Percentiles rank a stretch among this genome's conserved stretches.
Conservation (phyloP, 2,329 filamentous ascomycete species). For the Penicillium sp. region DNA sequence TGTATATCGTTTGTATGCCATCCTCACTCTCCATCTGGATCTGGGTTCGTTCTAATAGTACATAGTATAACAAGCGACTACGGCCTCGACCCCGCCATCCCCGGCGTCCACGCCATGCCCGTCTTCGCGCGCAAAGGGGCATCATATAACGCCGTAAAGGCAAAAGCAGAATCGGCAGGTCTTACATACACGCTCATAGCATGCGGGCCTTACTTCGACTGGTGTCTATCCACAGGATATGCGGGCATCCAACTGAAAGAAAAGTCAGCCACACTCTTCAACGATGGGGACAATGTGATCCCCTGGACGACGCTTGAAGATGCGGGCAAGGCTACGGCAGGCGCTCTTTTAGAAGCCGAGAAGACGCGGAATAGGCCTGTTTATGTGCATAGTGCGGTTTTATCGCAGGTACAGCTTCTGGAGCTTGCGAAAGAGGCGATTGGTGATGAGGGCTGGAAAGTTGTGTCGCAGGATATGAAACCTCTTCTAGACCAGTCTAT, state of each 20-base stretch:
- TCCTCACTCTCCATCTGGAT: background rate
- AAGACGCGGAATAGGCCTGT: conserved; percentile 16
- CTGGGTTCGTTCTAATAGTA: background rate
- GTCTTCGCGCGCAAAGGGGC: conserved; percentile 18
- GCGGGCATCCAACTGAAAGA: conserved; percentile 5
- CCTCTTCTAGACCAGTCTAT: conserved; percentile 14
- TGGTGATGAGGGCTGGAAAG: conserved; percentile 8
- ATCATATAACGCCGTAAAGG: conserved; percentile 18
- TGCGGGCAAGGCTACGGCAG: conserved; percentile 15
- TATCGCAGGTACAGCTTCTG: conserved; percentile 15
- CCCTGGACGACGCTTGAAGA: conserved; percentile 18
- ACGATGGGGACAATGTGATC: conserved; percentile 14
- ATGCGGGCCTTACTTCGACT: conserved; percentile 17
- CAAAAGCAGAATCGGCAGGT: conserved; percentile 12
- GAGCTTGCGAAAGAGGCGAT: conserved; percentile 7
- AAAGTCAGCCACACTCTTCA: conserved; percentile 11
- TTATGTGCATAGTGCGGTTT: conserved; percentile 15
- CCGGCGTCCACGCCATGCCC: conserved; percentile 17
- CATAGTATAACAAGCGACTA: conserved; percentile 18
- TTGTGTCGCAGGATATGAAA: conserved; percentile 14
- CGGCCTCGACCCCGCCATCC: conserved; percentile 18
- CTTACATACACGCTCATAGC: conserved; percentile 16
- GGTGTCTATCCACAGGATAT: conserved; percentile 15
- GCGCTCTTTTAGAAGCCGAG: conserved; percentile 13
- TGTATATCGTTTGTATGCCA: conserved; percentile 16